These are phyloP conservation scores for Lolium perenne DNA, from an alignment of 176 grass and related monocot genomes.

Conservation along the genomic window DNA sequence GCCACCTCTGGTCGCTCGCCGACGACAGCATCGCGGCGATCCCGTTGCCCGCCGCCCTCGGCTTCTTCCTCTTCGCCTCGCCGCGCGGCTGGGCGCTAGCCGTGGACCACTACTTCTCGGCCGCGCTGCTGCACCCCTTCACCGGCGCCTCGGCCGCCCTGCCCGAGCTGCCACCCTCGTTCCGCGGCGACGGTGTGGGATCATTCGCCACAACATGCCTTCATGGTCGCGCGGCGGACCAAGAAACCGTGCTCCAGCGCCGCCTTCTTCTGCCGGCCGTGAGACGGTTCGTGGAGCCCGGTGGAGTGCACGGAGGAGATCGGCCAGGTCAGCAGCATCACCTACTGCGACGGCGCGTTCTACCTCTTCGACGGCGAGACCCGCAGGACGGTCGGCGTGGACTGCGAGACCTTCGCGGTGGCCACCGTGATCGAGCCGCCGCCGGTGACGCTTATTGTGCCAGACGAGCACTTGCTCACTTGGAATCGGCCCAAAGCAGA, in stretches of 20 bases:
- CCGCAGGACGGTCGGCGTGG: neutral
- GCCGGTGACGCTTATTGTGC: neutral
- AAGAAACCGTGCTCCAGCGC: neutral
- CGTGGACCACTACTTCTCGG: neutral
- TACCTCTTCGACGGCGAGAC: conserved; percentile 15
- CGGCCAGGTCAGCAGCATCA: neutral
- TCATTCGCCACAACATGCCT: neutral
- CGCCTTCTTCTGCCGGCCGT: neutral
- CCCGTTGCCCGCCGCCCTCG: neutral
- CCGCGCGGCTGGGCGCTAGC: conserved; percentile 12
- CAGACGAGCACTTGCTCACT: neutral
- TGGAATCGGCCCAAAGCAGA: neutral
- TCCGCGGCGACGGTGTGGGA: neutral
- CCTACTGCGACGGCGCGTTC: conserved; percentile 37
- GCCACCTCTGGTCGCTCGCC: neutral
- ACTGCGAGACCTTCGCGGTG: neutral
- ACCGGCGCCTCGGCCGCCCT: neutral
- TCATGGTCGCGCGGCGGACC: conserved; percentile 8
- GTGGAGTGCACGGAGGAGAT: neutral
- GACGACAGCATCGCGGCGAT: neutral
- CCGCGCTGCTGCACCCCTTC: neutral
- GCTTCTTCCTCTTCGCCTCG: conserved; percentile 37
- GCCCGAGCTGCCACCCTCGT: neutral
- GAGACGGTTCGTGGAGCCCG: neutral
- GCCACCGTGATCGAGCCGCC: neutral